Evolutionary conservation across 2,329 filamentous ascomycete species (phyloP).

Genomic region (Pseudopithomyces maydicus): DNA sequence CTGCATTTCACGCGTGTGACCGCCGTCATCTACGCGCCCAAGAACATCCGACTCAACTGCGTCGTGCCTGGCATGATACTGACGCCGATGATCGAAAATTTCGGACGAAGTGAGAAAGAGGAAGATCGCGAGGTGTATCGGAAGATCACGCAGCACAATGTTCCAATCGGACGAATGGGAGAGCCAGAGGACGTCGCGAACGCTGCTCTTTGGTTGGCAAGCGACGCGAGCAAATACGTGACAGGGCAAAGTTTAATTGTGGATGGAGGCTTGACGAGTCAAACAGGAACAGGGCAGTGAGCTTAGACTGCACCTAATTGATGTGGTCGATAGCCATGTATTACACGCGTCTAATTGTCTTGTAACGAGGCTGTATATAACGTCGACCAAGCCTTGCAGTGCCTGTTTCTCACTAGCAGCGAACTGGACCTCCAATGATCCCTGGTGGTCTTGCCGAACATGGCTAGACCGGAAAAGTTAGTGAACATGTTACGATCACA

Average conservation of each 20-base stretch:
- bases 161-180: conserved; percentile 40
- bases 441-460: not conserved
- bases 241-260: conserved; percentile 41
- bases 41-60: conserved; percentile 57
- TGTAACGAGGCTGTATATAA: not conserved
- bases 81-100: conserved; percentile 40
- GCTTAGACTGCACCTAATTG: not conserved
- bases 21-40: conserved; percentile 56
- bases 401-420: not conserved
- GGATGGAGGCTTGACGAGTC: conserved; percentile 42
- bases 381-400: not conserved
- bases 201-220: conserved; percentile 36
- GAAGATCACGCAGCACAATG: conserved; percentile 10
- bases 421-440: not conserved
- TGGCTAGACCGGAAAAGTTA: not conserved
- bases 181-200: conserved; percentile 41
- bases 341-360: not conserved
- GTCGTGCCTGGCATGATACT: conserved; percentile 63
- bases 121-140: conserved; percentile 10
- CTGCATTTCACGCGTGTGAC: conserved; percentile 58
- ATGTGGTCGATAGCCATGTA: not conserved
- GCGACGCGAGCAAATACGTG: conserved; percentile 35
- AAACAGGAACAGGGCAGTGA: conserved; percentile 13
- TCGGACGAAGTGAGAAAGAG: conserved; percentile 14
- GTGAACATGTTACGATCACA: not conserved